phyloP scores from a whole-genome alignment of 1,284 basidiomycete species.

The Melampsora americana region DNA sequence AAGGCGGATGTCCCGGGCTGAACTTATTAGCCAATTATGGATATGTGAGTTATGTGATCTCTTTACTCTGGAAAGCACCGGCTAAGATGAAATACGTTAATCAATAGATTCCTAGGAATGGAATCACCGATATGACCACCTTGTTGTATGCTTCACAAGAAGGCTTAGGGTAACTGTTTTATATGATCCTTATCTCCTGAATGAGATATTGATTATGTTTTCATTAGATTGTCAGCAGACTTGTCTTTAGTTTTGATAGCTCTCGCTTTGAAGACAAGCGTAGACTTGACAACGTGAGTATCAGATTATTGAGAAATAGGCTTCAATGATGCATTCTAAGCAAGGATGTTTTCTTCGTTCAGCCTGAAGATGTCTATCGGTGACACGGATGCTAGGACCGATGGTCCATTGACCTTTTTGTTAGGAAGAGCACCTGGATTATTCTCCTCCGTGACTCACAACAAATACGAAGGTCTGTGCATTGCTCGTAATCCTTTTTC shows the following conservation, averaged over 20 bases:
- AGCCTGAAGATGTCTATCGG: constrained; percentile 1
- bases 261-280: too few species aligned
- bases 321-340: not conserved
- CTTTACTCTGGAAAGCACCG: too few species aligned
- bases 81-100: not conserved
- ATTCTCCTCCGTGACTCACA: not conserved
- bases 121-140: not conserved
- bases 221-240: too few species aligned
- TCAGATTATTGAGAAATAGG: not conserved
- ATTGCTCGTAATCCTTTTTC: too few species aligned
- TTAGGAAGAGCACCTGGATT: constrained; percentile 4
- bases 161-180: not conserved
- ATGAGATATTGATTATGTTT: too few species aligned
- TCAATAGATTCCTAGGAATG: constrained; percentile 4
- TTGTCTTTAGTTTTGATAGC: too few species aligned
- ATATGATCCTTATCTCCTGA: too few species aligned
- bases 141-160: not conserved
- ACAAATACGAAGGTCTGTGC: not conserved
- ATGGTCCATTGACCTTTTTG: constrained; percentile 7
- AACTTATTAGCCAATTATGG: constrained; percentile 37
- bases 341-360: not conserved
- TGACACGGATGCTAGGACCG: not conserved
- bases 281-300: not conserved
- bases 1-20: constrained; percentile 33
- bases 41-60: not conserved